Conservation (phyloP, 208 protist genomes). For the Wallacemonas sp. region DNA sequence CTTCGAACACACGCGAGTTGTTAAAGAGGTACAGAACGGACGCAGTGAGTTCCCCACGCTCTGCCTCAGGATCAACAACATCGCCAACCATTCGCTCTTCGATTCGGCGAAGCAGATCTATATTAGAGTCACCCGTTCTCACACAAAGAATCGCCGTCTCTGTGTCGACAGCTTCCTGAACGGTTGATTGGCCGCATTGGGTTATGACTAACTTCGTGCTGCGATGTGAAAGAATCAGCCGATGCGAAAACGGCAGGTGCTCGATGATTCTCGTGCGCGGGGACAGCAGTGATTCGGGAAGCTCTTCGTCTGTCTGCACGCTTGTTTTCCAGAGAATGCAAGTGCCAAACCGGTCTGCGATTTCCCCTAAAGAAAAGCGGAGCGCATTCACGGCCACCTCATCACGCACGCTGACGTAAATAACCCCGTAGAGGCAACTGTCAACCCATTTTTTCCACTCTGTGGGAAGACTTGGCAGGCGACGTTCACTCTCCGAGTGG, state of each 20-base stretch:
- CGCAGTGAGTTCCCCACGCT: not conserved
- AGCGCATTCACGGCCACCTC: not conserved
- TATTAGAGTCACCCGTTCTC: not conserved
- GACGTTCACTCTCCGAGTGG: slow-evolving; percentile 11
- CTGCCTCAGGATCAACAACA: slow-evolving; percentile 16
- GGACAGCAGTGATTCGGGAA: not conserved
- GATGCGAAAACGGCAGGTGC: slow-evolving; percentile 12
- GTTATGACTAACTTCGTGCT: slow-evolving; percentile 27
- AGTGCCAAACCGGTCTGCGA: not conserved
- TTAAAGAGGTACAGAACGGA: slow-evolving; percentile 15
- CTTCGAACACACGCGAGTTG: slow-evolving; percentile 15
- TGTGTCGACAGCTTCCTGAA: slow-evolving; percentile 25
- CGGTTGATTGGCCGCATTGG: slow-evolving; percentile 17
- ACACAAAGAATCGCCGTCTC: slow-evolving; percentile 11
- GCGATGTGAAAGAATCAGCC: slow-evolving; percentile 17
- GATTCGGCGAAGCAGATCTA: not conserved
- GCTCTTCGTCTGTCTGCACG: not conserved
- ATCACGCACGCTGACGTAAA: slow-evolving; percentile 24
- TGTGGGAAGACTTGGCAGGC: not conserved
- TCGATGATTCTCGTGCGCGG: not conserved
- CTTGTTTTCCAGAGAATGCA: slow-evolving; percentile 24
- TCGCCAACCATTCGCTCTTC: slow-evolving; percentile 16
- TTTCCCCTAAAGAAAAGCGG: slow-evolving; percentile 1
- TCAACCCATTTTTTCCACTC: slow-evolving; percentile 26
- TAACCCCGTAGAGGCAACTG: slow-evolving; percentile 14